phyloP scores from a whole-genome alignment of 495 filamentous ascomycete genomes.

The Aspergillus baeticus region DNA sequence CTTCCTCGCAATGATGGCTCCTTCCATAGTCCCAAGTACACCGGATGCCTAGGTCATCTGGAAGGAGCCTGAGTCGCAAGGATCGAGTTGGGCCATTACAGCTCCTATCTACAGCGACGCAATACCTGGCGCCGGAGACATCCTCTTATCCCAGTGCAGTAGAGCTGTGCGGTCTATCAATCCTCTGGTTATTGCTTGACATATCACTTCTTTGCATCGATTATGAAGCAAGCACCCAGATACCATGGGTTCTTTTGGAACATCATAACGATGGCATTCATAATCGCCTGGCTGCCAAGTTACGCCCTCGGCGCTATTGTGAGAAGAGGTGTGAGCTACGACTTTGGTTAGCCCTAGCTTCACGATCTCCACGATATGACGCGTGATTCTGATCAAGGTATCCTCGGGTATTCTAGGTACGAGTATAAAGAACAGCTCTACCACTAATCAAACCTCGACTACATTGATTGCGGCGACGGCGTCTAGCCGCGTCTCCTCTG shows the following conservation, averaged over 20 bases:
- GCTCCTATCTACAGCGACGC: neutral
- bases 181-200: slow-evolving; percentile 1
- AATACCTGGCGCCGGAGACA: neutral
- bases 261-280: neutral
- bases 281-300: neutral
- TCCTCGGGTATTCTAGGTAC: neutral
- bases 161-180: neutral
- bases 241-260: neutral
- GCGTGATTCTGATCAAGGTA: neutral
- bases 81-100: too few species aligned
- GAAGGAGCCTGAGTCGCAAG: too few species aligned
- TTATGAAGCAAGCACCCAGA: neutral
- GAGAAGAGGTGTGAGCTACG: slow-evolving; percentile 4
- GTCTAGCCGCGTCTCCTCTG: slow-evolving; percentile 57
- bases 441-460: slow-evolving; percentile 3
- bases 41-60: too few species aligned
- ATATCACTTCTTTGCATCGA: slow-evolving; percentile 7
- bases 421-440: slow-evolving; percentile 1
- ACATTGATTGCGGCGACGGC: neutral
- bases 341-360: slow-evolving; percentile 4
- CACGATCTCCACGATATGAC: neutral
- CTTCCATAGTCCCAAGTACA: neutral
- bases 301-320: slow-evolving; percentile 1
- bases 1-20: neutral
- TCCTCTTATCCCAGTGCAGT: neutral